Percentiles rank a stretch among this genome's conserved stretches.
Evolutionary conservation across 1,284 basidiomycete genomes (phyloP).

Genomic region (Psilocybe mexicana): DNA sequence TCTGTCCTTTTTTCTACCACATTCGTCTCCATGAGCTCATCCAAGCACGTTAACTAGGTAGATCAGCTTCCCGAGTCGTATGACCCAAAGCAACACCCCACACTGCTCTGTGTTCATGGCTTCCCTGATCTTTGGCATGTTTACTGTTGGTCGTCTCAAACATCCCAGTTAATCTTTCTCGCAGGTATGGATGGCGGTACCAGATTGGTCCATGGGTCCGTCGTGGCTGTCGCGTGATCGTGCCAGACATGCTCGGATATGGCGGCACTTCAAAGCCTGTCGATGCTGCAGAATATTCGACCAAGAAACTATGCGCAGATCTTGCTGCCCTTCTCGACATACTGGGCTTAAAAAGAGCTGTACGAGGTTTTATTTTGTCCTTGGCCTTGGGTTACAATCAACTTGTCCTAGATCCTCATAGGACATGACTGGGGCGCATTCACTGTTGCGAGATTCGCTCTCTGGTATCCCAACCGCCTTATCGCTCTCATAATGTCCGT

Average conservation of each 20-base stretch:
- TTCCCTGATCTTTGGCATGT: slow-evolving; percentile 69
- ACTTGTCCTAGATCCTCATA: slow-evolving; percentile 51
- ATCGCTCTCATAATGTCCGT: slow-evolving; percentile 58
- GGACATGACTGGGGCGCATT: slow-evolving; percentile 77
- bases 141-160: neutral
- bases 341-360: slow-evolving; percentile 50
- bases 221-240: slow-evolving; percentile 65
- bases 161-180: neutral
- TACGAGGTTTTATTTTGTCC: slow-evolving; percentile 30
- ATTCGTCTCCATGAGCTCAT: neutral
- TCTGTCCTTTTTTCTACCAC: slow-evolving; percentile 14
- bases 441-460: slow-evolving; percentile 58
- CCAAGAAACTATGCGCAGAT: slow-evolving; percentile 59
- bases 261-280: slow-evolving; percentile 66
- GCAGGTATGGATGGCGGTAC: slow-evolving; percentile 69
- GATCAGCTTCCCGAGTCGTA: slow-evolving; percentile 55
- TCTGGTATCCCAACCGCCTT: slow-evolving; percentile 65
- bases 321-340: slow-evolving; percentile 63
- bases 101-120: slow-evolving; percentile 70
- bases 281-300: slow-evolving; percentile 55
- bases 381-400: neutral
- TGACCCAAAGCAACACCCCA: slow-evolving; percentile 39
- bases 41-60: slow-evolving; percentile 33
- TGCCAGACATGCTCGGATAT: slow-evolving; percentile 73
- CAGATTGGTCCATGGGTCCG: slow-evolving; percentile 68